These are phyloP conservation scores for Leptoxyphium fumago DNA, from an alignment of 2,329 filamentous ascomycete species.

Conservation along the genomic window DNA sequence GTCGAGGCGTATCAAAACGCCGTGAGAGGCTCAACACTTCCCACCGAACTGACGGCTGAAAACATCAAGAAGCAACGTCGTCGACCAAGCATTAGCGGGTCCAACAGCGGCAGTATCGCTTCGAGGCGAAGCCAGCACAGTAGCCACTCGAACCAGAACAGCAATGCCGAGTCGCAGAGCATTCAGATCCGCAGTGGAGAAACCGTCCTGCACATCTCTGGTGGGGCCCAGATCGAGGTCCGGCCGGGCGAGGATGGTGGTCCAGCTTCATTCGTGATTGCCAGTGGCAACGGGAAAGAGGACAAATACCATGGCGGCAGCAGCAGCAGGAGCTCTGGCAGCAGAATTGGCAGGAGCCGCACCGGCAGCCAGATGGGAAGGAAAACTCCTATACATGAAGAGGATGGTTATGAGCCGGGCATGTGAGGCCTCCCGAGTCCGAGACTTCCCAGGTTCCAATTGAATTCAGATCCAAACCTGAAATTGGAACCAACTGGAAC, in stretches of 20 bases:
- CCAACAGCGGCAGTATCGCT: constrained; percentile 6
- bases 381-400: constrained; percentile 9
- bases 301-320: constrained; percentile 10
- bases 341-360: constrained; percentile 8
- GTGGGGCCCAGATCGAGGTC: constrained; percentile 14
- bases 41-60: constrained; percentile 14
- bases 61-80: constrained; percentile 11
- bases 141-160: constrained; percentile 9
- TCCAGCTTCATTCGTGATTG: constrained; percentile 9
- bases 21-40: constrained; percentile 7
- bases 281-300: constrained; percentile 9
- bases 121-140: constrained; percentile 15
- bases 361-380: constrained; percentile 4
- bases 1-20: constrained; percentile 15
- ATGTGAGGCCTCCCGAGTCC: background rate
- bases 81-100: constrained; percentile 6
- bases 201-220: constrained; percentile 15
- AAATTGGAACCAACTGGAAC: too few species aligned
- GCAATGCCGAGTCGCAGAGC: constrained; percentile 5
- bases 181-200: constrained; percentile 14
- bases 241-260: constrained; percentile 12
- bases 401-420: constrained; percentile 7
- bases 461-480: too few species aligned
- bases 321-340: constrained; percentile 9
- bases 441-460: too few species aligned